phyloP scores from a whole-genome alignment of 805 yeast species.

The Cyberlindnera mycetangii region DNA sequence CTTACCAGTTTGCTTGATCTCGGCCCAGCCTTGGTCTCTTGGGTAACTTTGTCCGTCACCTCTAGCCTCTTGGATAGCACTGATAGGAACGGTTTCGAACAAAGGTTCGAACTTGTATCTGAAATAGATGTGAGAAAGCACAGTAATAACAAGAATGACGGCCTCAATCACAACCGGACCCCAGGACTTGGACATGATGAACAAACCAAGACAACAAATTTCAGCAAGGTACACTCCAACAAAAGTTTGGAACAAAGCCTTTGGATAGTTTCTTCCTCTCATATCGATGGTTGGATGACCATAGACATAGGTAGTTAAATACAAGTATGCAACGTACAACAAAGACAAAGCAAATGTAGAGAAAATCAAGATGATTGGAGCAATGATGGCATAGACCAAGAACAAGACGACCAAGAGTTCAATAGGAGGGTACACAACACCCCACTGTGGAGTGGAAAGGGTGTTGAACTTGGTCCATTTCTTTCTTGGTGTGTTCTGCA shows the following conservation, averaged over 20 bases:
- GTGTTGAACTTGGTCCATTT: slow-evolving; percentile 77
- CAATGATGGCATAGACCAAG: slow-evolving; percentile 72
- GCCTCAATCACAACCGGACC: slow-evolving; percentile 71
- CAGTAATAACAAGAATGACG: slow-evolving; percentile 56
- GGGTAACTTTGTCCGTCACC: slow-evolving; percentile 52
- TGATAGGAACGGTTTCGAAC: slow-evolving; percentile 66
- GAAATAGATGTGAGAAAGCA: slow-evolving; percentile 53
- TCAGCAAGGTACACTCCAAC: slow-evolving; percentile 72
- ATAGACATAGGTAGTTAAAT: slow-evolving; percentile 61
- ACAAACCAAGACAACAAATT: slow-evolving; percentile 64
- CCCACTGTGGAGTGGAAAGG: slow-evolving; percentile 72
- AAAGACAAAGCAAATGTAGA: slow-evolving; percentile 55
- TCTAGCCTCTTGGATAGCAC: slow-evolving; percentile 42
- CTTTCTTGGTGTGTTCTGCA: slow-evolving; percentile 89
- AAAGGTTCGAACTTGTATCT: slow-evolving; percentile 60
- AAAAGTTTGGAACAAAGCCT: slow-evolving; percentile 68
- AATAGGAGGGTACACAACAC: slow-evolving; percentile 75
- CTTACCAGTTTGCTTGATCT: slow-evolving; percentile 51
- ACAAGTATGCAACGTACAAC: slow-evolving; percentile 59
- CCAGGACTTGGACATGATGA: slow-evolving; percentile 78
- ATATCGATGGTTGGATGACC: slow-evolving; percentile 51
- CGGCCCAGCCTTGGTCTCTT: slow-evolving; percentile 61
- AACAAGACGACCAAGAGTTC: slow-evolving; percentile 73
- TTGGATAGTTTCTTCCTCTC: slow-evolving; percentile 72
- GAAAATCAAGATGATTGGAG: slow-evolving; percentile 70